Conservation (phyloP, 345 rosid genomes). For the Lagerstroemia speciosa region DNA sequence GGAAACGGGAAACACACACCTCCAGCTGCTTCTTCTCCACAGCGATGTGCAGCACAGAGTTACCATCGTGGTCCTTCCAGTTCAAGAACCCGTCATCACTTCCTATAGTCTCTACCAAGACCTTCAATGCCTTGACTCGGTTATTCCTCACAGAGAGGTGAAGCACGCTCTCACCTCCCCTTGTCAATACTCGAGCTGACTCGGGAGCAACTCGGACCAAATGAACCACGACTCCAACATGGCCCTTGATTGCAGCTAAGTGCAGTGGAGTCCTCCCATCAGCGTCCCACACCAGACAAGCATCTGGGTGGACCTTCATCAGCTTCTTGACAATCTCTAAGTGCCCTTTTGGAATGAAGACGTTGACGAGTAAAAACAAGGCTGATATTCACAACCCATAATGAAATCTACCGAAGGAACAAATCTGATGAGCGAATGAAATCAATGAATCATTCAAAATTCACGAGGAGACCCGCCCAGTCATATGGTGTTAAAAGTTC, state of each 20-base stretch:
- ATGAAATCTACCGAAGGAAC: background rate
- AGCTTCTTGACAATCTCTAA: constrained; percentile 16
- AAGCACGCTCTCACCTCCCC: constrained; percentile 14
- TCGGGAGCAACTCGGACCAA: constrained; percentile 14
- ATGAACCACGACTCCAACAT: constrained; percentile 9
- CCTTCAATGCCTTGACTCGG: constrained; percentile 17
- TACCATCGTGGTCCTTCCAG: constrained; percentile 18
- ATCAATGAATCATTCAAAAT: background rate
- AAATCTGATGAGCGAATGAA: background rate
- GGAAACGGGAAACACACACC: constrained; percentile 13
- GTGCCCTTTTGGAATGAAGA: constrained; percentile 9
- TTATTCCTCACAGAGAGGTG: constrained; percentile 20
- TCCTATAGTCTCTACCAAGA: constrained; percentile 14
- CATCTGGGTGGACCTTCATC: constrained; percentile 11
- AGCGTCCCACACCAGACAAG: constrained; percentile 9
- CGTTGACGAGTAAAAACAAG: background rate
- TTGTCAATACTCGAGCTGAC: constrained; percentile 7
- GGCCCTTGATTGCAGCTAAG: constrained; percentile 20
- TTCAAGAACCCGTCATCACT: constrained; percentile 12
- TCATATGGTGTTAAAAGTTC: no score
- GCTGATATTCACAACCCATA: background rate
- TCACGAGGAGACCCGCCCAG: no score
- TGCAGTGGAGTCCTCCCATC: constrained; percentile 24
- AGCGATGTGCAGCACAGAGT: constrained; percentile 20
- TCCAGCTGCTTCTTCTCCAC: constrained; percentile 18